phyloP scores from a whole-genome alignment of 257 asterid species.

The Solanum boliviense region DNA sequence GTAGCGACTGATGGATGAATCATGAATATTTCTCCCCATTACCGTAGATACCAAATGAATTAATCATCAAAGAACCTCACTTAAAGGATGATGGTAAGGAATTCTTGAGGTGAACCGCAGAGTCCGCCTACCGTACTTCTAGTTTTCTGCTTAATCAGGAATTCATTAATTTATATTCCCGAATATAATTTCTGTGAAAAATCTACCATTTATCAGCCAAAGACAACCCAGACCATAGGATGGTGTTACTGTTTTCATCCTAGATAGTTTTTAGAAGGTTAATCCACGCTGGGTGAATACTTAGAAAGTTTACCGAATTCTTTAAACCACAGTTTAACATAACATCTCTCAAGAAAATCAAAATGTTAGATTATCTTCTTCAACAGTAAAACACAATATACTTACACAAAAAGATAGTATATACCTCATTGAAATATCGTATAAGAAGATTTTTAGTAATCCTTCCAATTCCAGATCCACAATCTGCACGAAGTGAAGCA shows the following conservation, averaged over 20 bases:
- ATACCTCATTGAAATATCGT: slow-evolving; percentile 77
- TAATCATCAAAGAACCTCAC: not conserved
- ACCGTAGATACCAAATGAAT: not conserved
- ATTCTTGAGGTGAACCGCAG: not conserved
- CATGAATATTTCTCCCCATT: not conserved
- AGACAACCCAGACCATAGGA: not conserved
- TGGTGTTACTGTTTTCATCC: not conserved
- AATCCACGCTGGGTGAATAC: not conserved
- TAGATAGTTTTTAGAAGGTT: not conserved
- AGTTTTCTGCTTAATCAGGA: not conserved
- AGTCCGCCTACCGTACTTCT: not conserved
- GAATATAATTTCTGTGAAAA: not conserved
- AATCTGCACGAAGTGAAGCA: slow-evolving; percentile 42
- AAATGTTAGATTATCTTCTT: not conserved
- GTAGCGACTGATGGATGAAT: not conserved
- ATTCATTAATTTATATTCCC: not conserved
- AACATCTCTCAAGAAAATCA: not conserved
- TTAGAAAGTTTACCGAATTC: not conserved
- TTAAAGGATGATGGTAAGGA: not conserved
- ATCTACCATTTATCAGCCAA: not conserved
- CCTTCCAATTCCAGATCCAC: slow-evolving; percentile 97
- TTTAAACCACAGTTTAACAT: not conserved
- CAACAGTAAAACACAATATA: not conserved
- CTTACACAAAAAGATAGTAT: not conserved
- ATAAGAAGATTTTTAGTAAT: slow-evolving; percentile 75